Evolutionary conservation across 1,139 yeast genomes (phyloP).

Genomic region (Tardiomyces blankii): DNA sequence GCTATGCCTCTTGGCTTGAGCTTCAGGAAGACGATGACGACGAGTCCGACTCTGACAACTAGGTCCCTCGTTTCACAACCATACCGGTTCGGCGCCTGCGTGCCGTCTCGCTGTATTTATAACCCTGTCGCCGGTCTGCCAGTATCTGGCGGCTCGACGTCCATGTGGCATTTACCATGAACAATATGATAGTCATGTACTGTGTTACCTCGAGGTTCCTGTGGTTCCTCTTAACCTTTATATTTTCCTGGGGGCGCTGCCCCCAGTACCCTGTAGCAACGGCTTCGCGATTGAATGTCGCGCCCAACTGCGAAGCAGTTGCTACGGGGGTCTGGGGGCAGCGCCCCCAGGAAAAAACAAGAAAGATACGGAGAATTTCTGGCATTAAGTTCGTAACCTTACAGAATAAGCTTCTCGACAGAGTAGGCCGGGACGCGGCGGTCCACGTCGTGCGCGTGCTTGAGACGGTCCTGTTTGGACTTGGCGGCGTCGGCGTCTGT

Average conservation of each 20-base stretch:
- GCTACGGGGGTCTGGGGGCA: no score
- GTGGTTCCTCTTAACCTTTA: no score
- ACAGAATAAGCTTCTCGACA: constrained; percentile 18
- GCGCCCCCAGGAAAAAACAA: no score
- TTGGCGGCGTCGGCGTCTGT: not conserved
- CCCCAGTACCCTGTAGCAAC: no score
- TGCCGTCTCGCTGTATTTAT: not conserved
- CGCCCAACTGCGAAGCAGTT: no score
- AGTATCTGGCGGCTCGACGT: no score
- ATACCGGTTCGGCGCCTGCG: not conserved
- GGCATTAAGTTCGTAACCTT: constrained; percentile 2
- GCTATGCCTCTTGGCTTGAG: constrained; percentile 68
- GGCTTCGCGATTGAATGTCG: no score
- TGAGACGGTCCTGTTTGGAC: not conserved
- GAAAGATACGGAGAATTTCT: not conserved
- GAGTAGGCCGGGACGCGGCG: constrained; percentile 17
- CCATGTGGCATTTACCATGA: no score
- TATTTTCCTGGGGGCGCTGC: no score
- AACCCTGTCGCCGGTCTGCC: no score
- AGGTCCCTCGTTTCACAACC: no score
- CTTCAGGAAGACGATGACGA: constrained; percentile 39
- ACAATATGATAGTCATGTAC: not conserved
- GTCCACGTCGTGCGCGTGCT: constrained; percentile 13
- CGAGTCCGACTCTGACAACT: constrained; percentile 11
- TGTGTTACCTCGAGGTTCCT: no score